Evolutionary conservation across 2,329 filamentous ascomycete species (phyloP).

Genomic region (Hypomyces perniciosus): DNA sequence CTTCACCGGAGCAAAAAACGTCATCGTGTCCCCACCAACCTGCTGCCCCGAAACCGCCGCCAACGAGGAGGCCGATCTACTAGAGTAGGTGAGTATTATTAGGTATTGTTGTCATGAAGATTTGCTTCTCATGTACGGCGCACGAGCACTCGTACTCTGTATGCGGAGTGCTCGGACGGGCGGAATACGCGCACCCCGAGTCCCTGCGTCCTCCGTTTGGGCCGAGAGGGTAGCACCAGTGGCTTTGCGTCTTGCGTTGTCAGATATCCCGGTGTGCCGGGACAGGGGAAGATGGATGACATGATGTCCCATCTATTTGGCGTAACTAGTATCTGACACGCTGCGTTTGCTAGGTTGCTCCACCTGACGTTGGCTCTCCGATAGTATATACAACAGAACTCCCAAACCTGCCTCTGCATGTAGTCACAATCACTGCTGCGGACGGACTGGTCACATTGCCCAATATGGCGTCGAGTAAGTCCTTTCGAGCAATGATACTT

Average conservation of each 20-base stretch:
- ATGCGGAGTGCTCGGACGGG: no score
- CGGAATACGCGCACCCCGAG: neutral
- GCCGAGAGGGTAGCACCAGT: constrained; percentile 3
- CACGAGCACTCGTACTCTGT: no score
- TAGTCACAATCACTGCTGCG: constrained; percentile 18
- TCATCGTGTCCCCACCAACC: constrained; percentile 15
- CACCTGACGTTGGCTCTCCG: constrained; percentile 5
- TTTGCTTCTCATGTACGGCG: no score
- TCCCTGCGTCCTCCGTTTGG: constrained; percentile 1
- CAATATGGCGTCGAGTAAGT: constrained; percentile 44
- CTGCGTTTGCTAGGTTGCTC: neutral
- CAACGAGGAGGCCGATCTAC: constrained; percentile 4
- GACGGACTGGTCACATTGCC: constrained; percentile 27
- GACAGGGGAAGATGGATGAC: constrained; percentile 3
- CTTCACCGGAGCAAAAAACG: constrained; percentile 13
- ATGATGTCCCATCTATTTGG: neutral
- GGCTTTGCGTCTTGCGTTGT: neutral
- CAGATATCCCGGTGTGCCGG: neutral
- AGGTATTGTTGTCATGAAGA: neutral
- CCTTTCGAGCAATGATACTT: constrained; percentile 32
- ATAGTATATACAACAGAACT: constrained; percentile 8
- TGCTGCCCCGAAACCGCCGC: constrained; percentile 9
- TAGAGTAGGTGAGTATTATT: constrained; percentile 1
- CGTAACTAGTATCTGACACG: constrained; percentile 4
- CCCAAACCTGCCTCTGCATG: constrained; percentile 19